phyloP scores from a whole-genome alignment of 1,284 basidiomycete genomes.

The Malassezia slooffiae region DNA sequence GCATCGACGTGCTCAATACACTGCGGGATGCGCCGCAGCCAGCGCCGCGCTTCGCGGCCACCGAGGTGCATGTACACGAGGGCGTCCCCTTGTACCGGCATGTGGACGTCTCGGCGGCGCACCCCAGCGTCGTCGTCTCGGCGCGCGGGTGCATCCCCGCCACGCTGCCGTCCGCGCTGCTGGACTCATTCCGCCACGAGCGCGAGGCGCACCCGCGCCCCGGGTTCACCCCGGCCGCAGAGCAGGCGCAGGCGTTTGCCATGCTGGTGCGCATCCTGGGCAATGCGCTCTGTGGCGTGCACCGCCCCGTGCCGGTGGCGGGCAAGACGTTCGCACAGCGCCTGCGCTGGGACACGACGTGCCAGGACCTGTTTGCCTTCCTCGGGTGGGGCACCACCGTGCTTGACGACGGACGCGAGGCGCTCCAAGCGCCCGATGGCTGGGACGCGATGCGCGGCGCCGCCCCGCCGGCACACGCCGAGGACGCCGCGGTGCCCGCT shows the following conservation, averaged over 20 bases:
- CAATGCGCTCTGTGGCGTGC: conserved; percentile 4
- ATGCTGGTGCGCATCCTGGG: conserved; percentile 8
- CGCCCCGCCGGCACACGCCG: not conserved
- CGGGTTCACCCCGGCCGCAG: conserved; percentile 1
- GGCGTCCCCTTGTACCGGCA: no score
- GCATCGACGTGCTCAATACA: no score
- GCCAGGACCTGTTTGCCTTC: not conserved
- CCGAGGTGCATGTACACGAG: no score
- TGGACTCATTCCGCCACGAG: conserved; percentile 2
- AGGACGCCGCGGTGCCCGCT: not conserved
- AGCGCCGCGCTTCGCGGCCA: no score
- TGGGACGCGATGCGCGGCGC: conserved; percentile 1
- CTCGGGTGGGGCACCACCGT: conserved; percentile 6
- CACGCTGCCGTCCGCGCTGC: not conserved
- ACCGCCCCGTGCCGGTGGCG: conserved; percentile 9
- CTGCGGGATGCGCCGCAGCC: no score
- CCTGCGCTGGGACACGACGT: conserved; percentile 12
- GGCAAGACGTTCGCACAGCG: conserved; percentile 10
- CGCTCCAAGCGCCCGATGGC: no score
- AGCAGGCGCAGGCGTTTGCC: conserved; percentile 5
- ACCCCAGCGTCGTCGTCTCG: no score
- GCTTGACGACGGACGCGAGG: conserved; percentile 1
- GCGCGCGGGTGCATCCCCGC: no score
- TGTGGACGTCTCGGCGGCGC: no score
- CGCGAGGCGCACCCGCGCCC: conserved; percentile 10